Evolutionary conservation across 495 filamentous ascomycete species (phyloP).

Genomic region (Daldinia grandis): DNA sequence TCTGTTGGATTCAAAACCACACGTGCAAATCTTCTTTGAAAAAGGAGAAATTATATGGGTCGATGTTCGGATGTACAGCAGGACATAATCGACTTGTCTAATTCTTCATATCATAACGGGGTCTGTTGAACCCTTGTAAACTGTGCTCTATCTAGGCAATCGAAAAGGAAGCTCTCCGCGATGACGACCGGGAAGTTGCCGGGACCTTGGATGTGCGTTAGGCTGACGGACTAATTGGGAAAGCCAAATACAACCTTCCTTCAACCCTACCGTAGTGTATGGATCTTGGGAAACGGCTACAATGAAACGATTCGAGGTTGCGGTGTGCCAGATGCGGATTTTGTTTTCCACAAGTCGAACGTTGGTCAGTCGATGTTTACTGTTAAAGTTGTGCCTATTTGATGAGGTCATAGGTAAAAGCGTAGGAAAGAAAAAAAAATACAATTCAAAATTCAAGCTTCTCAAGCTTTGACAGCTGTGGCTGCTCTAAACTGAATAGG

Average conservation of each 20-base stretch:
- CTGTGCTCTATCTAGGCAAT: slow-evolving; percentile 5
- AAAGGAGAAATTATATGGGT: slow-evolving; percentile 34
- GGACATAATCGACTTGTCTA: slow-evolving; percentile 26
- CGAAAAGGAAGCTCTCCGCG: slow-evolving; percentile 18
- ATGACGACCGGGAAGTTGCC: slow-evolving; percentile 3
- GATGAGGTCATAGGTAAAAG: slow-evolving; percentile 38
- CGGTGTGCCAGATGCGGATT: slow-evolving; percentile 17
- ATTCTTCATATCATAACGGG: slow-evolving; percentile 33
- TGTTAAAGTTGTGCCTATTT: not conserved
- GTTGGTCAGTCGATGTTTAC: slow-evolving; percentile 39
- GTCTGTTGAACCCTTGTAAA: slow-evolving; percentile 2
- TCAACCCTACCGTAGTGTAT: slow-evolving; percentile 1
- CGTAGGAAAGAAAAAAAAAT: slow-evolving; percentile 9
- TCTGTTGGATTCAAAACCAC: slow-evolving; percentile 15
- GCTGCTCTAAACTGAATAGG: slow-evolving; percentile 15
- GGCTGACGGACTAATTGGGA: slow-evolving; percentile 22
- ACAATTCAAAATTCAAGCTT: slow-evolving; percentile 13
- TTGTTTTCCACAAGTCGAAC: slow-evolving; percentile 26
- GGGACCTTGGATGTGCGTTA: not conserved
- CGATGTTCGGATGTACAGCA: slow-evolving; percentile 22
- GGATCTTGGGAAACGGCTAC: slow-evolving; percentile 11
- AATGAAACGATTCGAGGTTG: slow-evolving; percentile 32
- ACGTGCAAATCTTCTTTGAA: slow-evolving; percentile 11
- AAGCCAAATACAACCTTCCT: slow-evolving; percentile 11
- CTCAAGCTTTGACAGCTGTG: not conserved